Evolutionary conservation across 768 basidiomycete species (phyloP).

Genomic region (Podaxis mareebaensis): DNA sequence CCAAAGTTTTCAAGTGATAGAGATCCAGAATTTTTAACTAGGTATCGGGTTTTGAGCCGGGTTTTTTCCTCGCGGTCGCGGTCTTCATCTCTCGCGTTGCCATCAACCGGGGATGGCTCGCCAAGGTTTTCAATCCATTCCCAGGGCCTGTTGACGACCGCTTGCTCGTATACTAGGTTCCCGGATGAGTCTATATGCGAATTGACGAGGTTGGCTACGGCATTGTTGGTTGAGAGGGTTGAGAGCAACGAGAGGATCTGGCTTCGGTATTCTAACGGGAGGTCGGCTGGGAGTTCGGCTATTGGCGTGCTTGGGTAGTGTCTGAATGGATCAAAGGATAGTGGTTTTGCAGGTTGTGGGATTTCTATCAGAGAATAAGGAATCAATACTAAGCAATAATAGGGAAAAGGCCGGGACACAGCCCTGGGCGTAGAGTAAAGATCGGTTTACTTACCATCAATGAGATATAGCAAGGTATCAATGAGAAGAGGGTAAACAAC

Average conservation of each 20-base stretch:
- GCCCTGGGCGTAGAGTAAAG: background rate
- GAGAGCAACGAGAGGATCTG: conserved; percentile 63
- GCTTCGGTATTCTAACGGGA: conserved; percentile 56
- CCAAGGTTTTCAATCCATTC: conserved; percentile 85
- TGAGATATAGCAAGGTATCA: conserved; percentile 72
- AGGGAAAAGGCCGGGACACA: background rate
- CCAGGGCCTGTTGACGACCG: conserved; percentile 78
- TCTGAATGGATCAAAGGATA: conserved; percentile 60
- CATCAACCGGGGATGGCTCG: conserved; percentile 45
- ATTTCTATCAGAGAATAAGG: conserved; percentile 47
- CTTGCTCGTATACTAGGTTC: conserved; percentile 44
- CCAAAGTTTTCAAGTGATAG: conserved; percentile 73
- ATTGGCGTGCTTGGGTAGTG: conserved; percentile 57
- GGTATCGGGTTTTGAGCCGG: conserved; percentile 31
- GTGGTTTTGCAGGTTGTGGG: conserved; percentile 55
- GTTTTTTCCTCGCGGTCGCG: conserved; percentile 42
- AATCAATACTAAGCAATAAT: background rate
- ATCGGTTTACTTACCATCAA: conserved; percentile 57
- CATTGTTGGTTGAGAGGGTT: conserved; percentile 47
- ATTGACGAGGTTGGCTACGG: conserved; percentile 59
- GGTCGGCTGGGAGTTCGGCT: conserved; percentile 52
- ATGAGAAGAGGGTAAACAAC: conserved; percentile 65
- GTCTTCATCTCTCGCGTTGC: conserved; percentile 43
- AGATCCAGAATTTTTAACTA: conserved; percentile 66
- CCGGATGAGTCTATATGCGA: conserved; percentile 59